Evolutionary conservation across 805 yeast species (phyloP).

Genomic region (Schwanniomyces polymorphus): DNA sequence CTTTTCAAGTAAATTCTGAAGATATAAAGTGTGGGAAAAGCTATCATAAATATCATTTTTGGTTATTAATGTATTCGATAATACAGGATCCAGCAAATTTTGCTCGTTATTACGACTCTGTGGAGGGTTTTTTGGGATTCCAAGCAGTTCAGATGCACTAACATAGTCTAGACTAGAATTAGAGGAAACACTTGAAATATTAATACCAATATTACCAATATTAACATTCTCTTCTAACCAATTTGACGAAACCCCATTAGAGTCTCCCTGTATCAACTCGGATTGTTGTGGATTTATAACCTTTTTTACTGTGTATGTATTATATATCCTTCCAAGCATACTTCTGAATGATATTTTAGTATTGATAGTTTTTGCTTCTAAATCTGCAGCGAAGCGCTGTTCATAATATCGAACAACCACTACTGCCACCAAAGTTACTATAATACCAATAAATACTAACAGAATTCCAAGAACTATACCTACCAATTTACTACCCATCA

Average conservation of each 20-base stretch:
- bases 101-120: background rate
- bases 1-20: constrained; percentile 20
- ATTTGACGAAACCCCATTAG: background rate
- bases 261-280: background rate
- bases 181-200: constrained; percentile 3
- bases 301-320: background rate
- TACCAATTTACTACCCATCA: background rate
- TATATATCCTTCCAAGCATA: background rate
- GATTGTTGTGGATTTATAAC: background rate
- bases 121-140: background rate
- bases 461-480: background rate
- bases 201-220: constrained; percentile 1
- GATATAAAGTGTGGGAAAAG: constrained; percentile 25
- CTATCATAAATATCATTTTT: constrained; percentile 18
- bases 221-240: background rate
- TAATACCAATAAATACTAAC: background rate
- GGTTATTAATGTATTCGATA: background rate
- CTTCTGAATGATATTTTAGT: too few relatives aligned
- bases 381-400: too few relatives aligned
- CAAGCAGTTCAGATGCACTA: constrained; percentile 6
- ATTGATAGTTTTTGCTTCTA: too few relatives aligned
- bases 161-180: constrained; percentile 8
- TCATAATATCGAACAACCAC: background rate
- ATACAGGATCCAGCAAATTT: background rate
- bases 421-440: background rate